These are phyloP conservation scores for Fragilariopsis cylindrus DNA, from an alignment of 108 stramenopile species.

Conservation along the genomic window DNA sequence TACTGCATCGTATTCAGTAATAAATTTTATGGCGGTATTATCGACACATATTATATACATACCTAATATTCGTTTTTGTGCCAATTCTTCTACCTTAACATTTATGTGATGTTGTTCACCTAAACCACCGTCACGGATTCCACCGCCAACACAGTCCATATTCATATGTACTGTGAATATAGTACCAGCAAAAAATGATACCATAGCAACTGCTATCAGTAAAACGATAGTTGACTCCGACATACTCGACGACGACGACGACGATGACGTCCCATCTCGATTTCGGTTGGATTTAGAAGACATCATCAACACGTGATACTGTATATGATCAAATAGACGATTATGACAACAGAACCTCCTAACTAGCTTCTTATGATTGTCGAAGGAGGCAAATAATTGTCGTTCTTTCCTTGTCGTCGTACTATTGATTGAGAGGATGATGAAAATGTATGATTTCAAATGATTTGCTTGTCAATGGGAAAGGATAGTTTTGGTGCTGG, in stretches of 20 bases:
- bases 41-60: neutral
- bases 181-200: slow-evolving; percentile 36
- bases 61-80: slow-evolving; percentile 29
- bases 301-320: too few relatives aligned
- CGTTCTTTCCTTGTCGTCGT: too few relatives aligned
- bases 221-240: slow-evolving; percentile 13
- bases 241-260: neutral
- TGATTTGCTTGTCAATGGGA: too few relatives aligned
- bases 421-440: too few relatives aligned
- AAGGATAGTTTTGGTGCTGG: too few relatives aligned
- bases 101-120: neutral
- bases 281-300: neutral
- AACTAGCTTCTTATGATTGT: too few relatives aligned
- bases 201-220: slow-evolving; percentile 24
- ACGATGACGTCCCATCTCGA: neutral
- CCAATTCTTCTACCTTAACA: slow-evolving; percentile 25
- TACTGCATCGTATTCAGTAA: too few relatives aligned
- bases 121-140: neutral
- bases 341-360: too few relatives aligned
- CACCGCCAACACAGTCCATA: slow-evolving; percentile 10
- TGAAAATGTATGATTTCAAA: too few relatives aligned
- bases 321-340: too few relatives aligned
- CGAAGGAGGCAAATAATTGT: too few relatives aligned
- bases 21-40: too few relatives aligned
- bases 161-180: slow-evolving; percentile 28